Conservation (phyloP, 768 basidiomycete species). For the Kwoniella heveanensis region DNA sequence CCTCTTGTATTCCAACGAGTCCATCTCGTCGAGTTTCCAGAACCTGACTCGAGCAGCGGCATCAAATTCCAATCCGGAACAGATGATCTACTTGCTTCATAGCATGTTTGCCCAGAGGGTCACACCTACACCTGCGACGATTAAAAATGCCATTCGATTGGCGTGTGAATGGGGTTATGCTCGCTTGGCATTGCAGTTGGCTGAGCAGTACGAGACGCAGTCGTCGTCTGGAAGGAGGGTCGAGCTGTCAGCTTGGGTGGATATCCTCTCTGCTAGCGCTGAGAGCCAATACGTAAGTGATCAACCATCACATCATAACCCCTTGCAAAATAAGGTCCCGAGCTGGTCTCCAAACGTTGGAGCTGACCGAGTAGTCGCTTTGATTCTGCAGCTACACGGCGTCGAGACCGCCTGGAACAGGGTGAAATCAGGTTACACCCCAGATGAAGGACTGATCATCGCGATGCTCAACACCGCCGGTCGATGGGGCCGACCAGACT, state of each 20-base stretch:
- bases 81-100: slow-evolving; percentile 66
- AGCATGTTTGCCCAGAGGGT: slow-evolving; percentile 64
- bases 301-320: too few relatives aligned
- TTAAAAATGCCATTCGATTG: slow-evolving; percentile 62
- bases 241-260: slow-evolving; percentile 65
- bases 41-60: slow-evolving; percentile 62
- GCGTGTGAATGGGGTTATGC: slow-evolving; percentile 64
- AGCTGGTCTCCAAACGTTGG: too few relatives aligned
- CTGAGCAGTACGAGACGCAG: slow-evolving; percentile 64
- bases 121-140: slow-evolving; percentile 61
- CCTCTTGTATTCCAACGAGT: slow-evolving; percentile 58
- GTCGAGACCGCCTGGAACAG: slow-evolving; percentile 67
- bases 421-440: slow-evolving; percentile 63
- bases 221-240: slow-evolving; percentile 61
- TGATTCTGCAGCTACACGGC: slow-evolving; percentile 65
- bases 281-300: slow-evolving; percentile 68
- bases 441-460: slow-evolving; percentile 74
- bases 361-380: background rate
- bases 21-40: slow-evolving; percentile 40
- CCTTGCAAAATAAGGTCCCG: too few relatives aligned
- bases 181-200: slow-evolving; percentile 72
- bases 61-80: slow-evolving; percentile 66
- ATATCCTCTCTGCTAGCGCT: slow-evolving; percentile 68
- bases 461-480: slow-evolving; percentile 73
- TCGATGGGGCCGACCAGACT: slow-evolving; percentile 69